Evolutionary conservation across 2,329 filamentous ascomycete species (phyloP).

Genomic region (Sphaerulina vaccinii): DNA sequence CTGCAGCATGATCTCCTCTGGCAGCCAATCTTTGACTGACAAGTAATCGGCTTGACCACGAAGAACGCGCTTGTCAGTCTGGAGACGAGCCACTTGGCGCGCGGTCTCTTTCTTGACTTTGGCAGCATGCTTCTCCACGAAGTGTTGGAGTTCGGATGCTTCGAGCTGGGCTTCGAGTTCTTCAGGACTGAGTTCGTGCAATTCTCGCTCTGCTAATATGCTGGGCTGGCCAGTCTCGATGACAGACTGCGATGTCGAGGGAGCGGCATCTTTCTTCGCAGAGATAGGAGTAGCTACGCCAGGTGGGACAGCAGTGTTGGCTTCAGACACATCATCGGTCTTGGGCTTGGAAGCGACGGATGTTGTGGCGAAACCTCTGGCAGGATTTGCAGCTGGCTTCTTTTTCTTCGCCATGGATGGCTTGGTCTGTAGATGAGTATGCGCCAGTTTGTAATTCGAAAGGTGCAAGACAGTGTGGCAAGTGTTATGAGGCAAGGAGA

Average conservation of each 20-base stretch:
- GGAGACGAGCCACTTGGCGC: constrained; percentile 72
- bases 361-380: constrained; percentile 88
- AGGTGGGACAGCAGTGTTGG: constrained; percentile 30
- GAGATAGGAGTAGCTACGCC: constrained; percentile 31
- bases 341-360: constrained; percentile 75
- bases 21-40: constrained; percentile 74
- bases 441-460: neutral
- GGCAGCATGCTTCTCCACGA: constrained; percentile 78
- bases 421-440: constrained; percentile 22
- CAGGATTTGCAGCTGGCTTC: constrained; percentile 83
- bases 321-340: constrained; percentile 36
- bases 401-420: constrained; percentile 66
- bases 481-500: constrained; percentile 3
- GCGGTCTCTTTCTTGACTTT: constrained; percentile 77
- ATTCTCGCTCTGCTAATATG: constrained; percentile 29
- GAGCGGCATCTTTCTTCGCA: constrained; percentile 23
- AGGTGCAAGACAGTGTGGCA: neutral
- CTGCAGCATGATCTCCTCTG: constrained; percentile 72
- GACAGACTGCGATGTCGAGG: constrained; percentile 32
- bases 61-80: constrained; percentile 81
- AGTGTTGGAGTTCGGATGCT: constrained; percentile 80
- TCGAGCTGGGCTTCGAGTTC: constrained; percentile 88
- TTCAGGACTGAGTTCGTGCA: constrained; percentile 69
- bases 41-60: constrained; percentile 73
- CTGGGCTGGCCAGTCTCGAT: constrained; percentile 10